Percentiles rank a stretch among this genome's conserved stretches.
Conservation (phyloP, 495 filamentous ascomycete genomes). For the Delitschia confertaspora region DNA sequence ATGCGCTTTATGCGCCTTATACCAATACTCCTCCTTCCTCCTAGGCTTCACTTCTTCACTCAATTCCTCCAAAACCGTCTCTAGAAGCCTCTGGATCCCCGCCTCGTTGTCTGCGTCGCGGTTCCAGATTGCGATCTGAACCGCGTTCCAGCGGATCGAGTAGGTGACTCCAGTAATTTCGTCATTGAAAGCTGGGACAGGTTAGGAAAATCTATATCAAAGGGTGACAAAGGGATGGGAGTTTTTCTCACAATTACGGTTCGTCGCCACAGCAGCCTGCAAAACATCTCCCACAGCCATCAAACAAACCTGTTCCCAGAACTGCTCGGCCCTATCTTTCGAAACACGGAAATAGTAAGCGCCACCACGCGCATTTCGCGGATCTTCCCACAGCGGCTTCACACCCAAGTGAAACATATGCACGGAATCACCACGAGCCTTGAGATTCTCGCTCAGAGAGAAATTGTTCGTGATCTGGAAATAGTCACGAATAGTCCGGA, state of each 20-base stretch:
- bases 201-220: conserved; percentile 5
- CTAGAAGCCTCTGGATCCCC: conserved; percentile 61
- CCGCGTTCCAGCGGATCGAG: conserved; percentile 64
- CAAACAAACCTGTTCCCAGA: conserved; percentile 72
- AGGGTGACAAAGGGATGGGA: background rate
- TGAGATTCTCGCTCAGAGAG: conserved; percentile 62
- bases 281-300: conserved; percentile 79
- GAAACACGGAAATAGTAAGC: conserved; percentile 82
- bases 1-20: conserved; percentile 53
- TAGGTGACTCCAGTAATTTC: conserved; percentile 69
- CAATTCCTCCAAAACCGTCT: conserved; percentile 58
- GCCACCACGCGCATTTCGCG: conserved; percentile 69
- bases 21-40: conserved; percentile 61
- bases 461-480: conserved; percentile 89
- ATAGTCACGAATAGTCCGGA: conserved; percentile 71
- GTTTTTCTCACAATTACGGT: conserved; percentile 41
- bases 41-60: conserved; percentile 58
- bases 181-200: conserved; percentile 48
- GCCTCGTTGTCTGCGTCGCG: conserved; percentile 61
- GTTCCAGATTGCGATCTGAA: conserved; percentile 83
- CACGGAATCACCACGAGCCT: conserved; percentile 69
- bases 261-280: conserved; percentile 60
- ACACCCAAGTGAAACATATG: conserved; percentile 86
- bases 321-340: conserved; percentile 59
- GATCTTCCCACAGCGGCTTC: conserved; percentile 83